These are phyloP conservation scores for Porodaedalea pini DNA, from an alignment of 1,284 basidiomycete genomes.

Conservation along the genomic window DNA sequence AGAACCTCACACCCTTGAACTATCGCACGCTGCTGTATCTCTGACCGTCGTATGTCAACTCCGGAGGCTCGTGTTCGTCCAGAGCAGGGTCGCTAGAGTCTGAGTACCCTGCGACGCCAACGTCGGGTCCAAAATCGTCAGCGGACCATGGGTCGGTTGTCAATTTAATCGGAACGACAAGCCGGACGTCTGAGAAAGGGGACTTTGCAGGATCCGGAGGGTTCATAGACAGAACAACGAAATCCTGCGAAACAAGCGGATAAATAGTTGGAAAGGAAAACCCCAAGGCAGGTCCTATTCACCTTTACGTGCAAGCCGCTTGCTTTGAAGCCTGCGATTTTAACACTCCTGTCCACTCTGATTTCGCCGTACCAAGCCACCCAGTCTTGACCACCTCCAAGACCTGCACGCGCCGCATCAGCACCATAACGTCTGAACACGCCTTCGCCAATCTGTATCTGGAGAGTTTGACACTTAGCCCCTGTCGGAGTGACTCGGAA, in stretches of 20 bases:
- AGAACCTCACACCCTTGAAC: not conserved
- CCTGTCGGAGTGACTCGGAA: not conserved
- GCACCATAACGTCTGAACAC: slow-evolving; percentile 37
- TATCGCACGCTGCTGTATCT: not conserved
- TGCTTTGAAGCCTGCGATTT: slow-evolving; percentile 58
- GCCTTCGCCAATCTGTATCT: slow-evolving; percentile 51
- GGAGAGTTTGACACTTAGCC: not conserved
- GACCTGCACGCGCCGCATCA: slow-evolving; percentile 3
- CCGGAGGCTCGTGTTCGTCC: slow-evolving; percentile 15
- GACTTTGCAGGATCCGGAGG: slow-evolving; percentile 53
- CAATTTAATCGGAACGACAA: slow-evolving; percentile 60
- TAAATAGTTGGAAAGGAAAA: not conserved
- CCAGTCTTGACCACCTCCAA: slow-evolving; percentile 55
- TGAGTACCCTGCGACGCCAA: slow-evolving; percentile 12
- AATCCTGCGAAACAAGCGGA: slow-evolving; percentile 44
- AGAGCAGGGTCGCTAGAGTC: slow-evolving; percentile 15
- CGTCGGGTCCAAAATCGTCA: slow-evolving; percentile 28
- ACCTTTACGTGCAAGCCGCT: slow-evolving; percentile 65
- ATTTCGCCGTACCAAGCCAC: slow-evolving; percentile 61
- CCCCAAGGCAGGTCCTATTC: not conserved
- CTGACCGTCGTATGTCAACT: slow-evolving; percentile 12
- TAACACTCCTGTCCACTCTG: slow-evolving; percentile 42
- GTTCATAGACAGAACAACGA: slow-evolving; percentile 54
- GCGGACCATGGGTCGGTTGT: slow-evolving; percentile 57
- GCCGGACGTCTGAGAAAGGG: slow-evolving; percentile 55